Base-by-base conservation (phyloP, 345 rosid species). In the Brassica rapa region DNA sequence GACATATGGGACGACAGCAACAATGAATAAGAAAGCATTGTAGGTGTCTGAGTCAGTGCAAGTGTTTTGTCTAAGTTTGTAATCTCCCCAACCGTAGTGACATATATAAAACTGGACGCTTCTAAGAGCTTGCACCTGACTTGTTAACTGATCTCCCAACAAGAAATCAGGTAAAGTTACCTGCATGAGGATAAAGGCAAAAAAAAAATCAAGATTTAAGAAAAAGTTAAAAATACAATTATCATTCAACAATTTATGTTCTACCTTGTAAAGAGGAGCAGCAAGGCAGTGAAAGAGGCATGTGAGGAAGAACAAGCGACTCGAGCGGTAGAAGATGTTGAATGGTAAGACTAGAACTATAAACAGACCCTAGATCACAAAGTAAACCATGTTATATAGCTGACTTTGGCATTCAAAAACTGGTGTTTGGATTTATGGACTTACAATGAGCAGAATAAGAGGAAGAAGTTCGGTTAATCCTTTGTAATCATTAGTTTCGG, bases 41-140 rank as follows among this genome's bases (percentile, higher is more conserved):
- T 71, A 91, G 3, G 73, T 68, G 1, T 8, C 59, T 4, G 68
- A 78, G 0, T 8, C 1, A 6, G 16, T 74, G 82, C 96, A 91
- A 25, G 62, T 79, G 86, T 84, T 86, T 6, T 6, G 1, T 65
- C 92, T 78, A 1, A 3, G 83, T 72, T 66, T 81, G 33, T 69
- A 82, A 70, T 89, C 90, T 76, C 92, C 93, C 93, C 90, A 88
- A n/a, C 87, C 89, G 24, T 89, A 89, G 78, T 91, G 84, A 82
- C 97, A 91, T 55, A 89, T 25, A 60, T 88, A 91, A 84, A 91
- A 91, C 82, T 88, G 89, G 51, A 91, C 25, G 72, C 91, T 91
- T 77, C 97, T 79, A 1, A 91, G 53, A 49, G 93, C 89, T 88
- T 91, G 92, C 62, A 88, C 94, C 85, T 88, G 92, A 84, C 93